Conservation (phyloP, 129 eudicot genomes). For the Mikania micrantha region DNA sequence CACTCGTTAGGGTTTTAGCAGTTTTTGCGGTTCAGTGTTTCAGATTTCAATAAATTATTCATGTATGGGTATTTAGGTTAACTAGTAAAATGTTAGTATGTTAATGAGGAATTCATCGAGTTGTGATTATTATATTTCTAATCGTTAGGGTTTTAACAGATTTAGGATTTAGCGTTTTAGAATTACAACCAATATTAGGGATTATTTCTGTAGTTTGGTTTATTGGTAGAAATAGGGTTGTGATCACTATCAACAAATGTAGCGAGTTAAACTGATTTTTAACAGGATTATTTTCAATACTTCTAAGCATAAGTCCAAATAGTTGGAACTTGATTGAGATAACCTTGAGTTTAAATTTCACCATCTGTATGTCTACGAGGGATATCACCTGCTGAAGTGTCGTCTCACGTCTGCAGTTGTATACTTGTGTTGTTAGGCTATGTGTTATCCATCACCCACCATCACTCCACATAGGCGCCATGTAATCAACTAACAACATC, state of each 20-base stretch:
- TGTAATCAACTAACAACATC: no score
- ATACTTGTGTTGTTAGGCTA: no score
- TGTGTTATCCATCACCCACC: no score
- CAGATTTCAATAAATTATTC: not conserved
- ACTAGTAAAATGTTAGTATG: not conserved
- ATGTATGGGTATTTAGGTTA: no score
- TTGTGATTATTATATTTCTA: not conserved
- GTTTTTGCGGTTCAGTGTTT: not conserved
- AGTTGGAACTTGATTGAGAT: not conserved
- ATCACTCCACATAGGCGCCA: no score
- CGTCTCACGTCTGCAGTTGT: no score
- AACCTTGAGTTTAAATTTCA: not conserved
- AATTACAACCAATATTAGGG: not conserved
- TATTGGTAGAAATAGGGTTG: not conserved
- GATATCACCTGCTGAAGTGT: not conserved
- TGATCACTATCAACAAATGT: no score
- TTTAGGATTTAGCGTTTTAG: not conserved
- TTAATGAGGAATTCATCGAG: not conserved
- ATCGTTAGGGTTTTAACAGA: not conserved
- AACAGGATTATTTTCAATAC: not conserved
- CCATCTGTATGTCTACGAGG: not conserved
- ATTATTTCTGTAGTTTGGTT: not conserved
- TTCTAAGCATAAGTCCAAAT: not conserved
- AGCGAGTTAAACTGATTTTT: no score
- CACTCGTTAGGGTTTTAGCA: conserved; percentile 9